Conservation (phyloP, 352 stramenopile genomes). For the Phytophthora citrophthora region DNA sequence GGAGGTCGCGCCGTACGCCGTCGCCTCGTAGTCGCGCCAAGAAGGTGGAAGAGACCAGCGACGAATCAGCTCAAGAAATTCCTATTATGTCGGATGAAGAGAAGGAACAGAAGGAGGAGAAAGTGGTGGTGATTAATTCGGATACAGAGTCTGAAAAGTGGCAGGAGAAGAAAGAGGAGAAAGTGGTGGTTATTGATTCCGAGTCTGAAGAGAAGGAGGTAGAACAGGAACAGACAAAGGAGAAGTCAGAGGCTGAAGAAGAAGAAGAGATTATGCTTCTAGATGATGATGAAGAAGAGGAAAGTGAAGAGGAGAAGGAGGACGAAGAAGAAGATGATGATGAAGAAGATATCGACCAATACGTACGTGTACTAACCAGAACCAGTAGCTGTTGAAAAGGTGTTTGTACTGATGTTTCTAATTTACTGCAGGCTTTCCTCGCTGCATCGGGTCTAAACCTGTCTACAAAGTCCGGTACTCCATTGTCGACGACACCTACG, state of each 20-base stretch:
- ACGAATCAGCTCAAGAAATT: constrained; percentile 35
- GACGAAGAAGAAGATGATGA: constrained; percentile 44
- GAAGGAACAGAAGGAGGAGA: constrained; percentile 15
- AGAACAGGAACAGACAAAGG: neutral
- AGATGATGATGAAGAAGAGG: constrained; percentile 29
- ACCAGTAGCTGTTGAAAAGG: neutral
- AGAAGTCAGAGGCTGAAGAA: neutral
- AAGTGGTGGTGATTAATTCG: constrained; percentile 2
- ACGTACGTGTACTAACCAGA: constrained; percentile 37
- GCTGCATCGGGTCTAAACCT: constrained; percentile 56
- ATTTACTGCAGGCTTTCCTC: constrained; percentile 43
- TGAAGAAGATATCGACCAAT: constrained; percentile 57
- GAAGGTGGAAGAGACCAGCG: constrained; percentile 20
- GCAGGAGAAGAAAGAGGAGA: constrained; percentile 8
- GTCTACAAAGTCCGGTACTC: constrained; percentile 9
- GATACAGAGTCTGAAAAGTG: constrained; percentile 16
- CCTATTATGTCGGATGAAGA: constrained; percentile 25
- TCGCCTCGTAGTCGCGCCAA: constrained; percentile 16
- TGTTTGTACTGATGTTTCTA: constrained; percentile 1
- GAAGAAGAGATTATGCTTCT: constrained; percentile 19
- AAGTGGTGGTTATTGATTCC: neutral
- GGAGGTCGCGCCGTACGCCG: constrained; percentile 11
- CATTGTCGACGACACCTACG: neutral
- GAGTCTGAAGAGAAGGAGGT: neutral
- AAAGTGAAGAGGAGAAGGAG: neutral